Percentiles rank a stretch among this genome's conserved stretches.
These are phyloP conservation scores for Starmerella asiatica DNA, from an alignment of 805 yeast species.

Conservation along the genomic window DNA sequence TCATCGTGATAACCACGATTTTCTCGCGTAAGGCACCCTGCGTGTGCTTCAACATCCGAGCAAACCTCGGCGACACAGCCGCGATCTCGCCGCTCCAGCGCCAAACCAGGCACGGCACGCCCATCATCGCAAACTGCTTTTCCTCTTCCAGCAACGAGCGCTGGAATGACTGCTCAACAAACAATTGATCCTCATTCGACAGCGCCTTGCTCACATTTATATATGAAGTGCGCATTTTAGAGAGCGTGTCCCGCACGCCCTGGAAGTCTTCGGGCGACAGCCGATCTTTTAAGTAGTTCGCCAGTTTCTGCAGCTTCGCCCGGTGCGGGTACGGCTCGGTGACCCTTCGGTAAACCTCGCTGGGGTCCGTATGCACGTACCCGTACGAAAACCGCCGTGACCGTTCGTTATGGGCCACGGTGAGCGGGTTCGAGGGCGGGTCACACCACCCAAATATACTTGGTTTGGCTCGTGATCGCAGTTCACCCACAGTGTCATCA, in stretches of 20 bases:
- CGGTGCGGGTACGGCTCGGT: slow-evolving; percentile 74
- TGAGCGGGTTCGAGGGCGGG: slow-evolving; percentile 6
- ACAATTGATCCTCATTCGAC: slow-evolving; percentile 80
- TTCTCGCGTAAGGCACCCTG: slow-evolving; percentile 43
- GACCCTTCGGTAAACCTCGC: slow-evolving; percentile 51
- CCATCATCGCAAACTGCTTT: slow-evolving; percentile 66
- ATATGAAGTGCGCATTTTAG: slow-evolving; percentile 81
- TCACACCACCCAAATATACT: slow-evolving; percentile 3
- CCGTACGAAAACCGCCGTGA: slow-evolving; percentile 3
- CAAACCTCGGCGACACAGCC: slow-evolving; percentile 88
- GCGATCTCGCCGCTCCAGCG: slow-evolving; percentile 91
- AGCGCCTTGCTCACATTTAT: slow-evolving; percentile 82
- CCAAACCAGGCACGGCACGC: slow-evolving; percentile 94
- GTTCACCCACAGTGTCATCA: too few species aligned
- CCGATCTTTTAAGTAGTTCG: slow-evolving; percentile 56
- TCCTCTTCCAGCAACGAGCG: slow-evolving; percentile 81
- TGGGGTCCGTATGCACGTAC: slow-evolving; percentile 12
- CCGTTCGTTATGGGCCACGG: slow-evolving; percentile 5
- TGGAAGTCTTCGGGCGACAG: slow-evolving; percentile 51
- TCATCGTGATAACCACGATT: slow-evolving; percentile 54
- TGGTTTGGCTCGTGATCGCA: too few species aligned
- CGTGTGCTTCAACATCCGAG: slow-evolving; percentile 83
- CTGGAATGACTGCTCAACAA: slow-evolving; percentile 94
- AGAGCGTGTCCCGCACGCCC: slow-evolving; percentile 71
- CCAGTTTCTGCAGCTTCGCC: slow-evolving; percentile 73